Percentiles rank a stretch among this genome's conserved stretches.
These are phyloP conservation scores for Ceratocystis smalleyi DNA, from an alignment of 2,329 filamentous ascomycete species.

Conservation along the genomic window DNA sequence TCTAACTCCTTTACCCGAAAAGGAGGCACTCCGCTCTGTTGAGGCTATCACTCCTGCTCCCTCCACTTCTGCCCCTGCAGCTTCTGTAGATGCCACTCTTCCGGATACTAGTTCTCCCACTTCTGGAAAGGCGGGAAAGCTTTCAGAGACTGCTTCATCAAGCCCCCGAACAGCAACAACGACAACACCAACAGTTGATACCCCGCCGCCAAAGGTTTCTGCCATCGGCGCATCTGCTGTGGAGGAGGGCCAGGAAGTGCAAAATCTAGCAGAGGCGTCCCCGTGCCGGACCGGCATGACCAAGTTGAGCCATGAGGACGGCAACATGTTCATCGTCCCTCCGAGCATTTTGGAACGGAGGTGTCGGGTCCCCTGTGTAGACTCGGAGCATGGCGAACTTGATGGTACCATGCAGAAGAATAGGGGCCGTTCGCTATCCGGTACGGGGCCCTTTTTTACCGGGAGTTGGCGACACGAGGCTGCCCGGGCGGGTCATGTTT, in stretches of 20 bases:
- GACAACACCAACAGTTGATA: background rate
- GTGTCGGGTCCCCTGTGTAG: constrained; percentile 1
- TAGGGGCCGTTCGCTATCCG: constrained; percentile 9
- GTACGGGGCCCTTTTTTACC: constrained; percentile 14
- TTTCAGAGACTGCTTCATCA: background rate
- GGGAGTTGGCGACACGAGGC: constrained; percentile 16
- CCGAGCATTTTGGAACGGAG: constrained; percentile 4
- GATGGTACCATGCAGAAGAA: constrained; percentile 1
- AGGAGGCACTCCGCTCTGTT: background rate
- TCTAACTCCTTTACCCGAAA: background rate
- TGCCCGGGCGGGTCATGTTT: constrained; percentile 9
- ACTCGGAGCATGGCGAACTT: background rate
- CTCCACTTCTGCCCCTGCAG: background rate
- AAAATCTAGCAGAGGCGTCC: constrained; percentile 4
- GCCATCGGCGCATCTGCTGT: background rate
- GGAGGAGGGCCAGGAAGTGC: background rate
- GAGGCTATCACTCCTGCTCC: background rate
- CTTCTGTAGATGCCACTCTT: background rate
- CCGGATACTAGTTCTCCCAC: background rate
- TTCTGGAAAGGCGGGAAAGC: background rate
- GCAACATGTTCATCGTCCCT: constrained; percentile 9
- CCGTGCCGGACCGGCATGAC: constrained; percentile 7
- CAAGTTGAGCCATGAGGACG: constrained; percentile 5
- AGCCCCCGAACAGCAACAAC: background rate
- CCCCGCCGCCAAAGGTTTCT: background rate